These are phyloP conservation scores for Comarum palustre DNA, from an alignment of 306 rosid species.

Conservation along the genomic window DNA sequence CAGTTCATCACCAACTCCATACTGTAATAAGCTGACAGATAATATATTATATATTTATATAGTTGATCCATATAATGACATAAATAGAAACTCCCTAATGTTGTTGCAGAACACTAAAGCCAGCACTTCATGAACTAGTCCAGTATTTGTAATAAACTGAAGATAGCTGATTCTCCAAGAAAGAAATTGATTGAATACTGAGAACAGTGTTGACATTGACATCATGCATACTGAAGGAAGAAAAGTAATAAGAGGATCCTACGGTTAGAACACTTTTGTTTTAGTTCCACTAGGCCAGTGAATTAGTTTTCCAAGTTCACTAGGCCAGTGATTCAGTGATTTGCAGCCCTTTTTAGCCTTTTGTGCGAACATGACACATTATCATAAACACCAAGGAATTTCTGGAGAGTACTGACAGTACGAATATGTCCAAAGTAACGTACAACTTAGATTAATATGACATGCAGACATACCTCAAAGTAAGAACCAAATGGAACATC, in stretches of 20 bases:
- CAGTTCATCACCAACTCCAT: neutral
- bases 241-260: neutral
- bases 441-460: neutral
- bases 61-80: neutral
- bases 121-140: neutral
- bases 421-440: neutral
- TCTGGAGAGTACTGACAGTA: neutral
- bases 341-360: neutral
- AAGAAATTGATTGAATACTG: neutral
- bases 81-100: neutral
- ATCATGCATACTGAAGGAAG: neutral
- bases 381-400: neutral
- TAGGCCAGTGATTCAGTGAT: too few relatives aligned
- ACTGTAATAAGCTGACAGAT: slow-evolving; percentile 2
- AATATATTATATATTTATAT: neutral
- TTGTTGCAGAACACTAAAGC: neutral
- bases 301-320: neutral
- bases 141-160: neutral
- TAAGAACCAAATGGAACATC: slow-evolving; percentile 95
- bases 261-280: neutral
- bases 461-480: slow-evolving; percentile 67
- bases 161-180: neutral
- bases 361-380: neutral
- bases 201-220: neutral
- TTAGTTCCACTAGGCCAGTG: neutral